These are phyloP conservation scores for Neltuma alba DNA, from an alignment of 306 rosid species.

Conservation along the genomic window DNA sequence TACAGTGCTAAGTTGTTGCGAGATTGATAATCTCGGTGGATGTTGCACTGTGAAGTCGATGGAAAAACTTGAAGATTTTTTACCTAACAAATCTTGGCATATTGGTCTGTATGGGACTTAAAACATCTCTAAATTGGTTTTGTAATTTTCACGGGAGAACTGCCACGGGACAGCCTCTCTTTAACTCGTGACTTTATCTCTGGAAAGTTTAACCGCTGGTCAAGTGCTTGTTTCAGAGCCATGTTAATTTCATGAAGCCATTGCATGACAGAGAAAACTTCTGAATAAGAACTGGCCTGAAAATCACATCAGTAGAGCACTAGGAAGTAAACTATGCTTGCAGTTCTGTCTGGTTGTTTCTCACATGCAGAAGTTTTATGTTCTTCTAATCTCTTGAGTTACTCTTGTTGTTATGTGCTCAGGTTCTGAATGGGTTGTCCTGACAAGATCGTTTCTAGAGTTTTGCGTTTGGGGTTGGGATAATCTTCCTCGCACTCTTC, in stretches of 20 bases:
- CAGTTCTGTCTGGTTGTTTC: neutral
- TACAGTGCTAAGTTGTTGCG: neutral
- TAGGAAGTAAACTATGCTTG: neutral
- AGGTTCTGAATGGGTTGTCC: slow-evolving; percentile 82
- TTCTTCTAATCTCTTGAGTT: neutral
- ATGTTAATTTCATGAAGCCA: neutral
- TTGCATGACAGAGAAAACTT: slow-evolving; percentile 9
- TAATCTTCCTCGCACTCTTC: slow-evolving; percentile 89
- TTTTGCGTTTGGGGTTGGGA: slow-evolving; percentile 92
- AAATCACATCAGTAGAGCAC: slow-evolving; percentile 5
- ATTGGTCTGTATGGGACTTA: neutral
- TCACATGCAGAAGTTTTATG: slow-evolving; percentile 6
- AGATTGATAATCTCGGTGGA: slow-evolving; percentile 21
- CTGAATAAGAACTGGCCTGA: neutral
- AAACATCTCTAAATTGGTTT: slow-evolving; percentile 3
- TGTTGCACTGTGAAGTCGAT: neutral
- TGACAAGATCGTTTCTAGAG: slow-evolving; percentile 71
- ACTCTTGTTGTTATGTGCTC: slow-evolving; percentile 29
- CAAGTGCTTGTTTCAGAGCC: neutral
- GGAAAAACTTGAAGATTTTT: neutral
- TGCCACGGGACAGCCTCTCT: slow-evolving; percentile 14
- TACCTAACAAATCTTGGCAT: neutral
- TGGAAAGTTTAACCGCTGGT: neutral
- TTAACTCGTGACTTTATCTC: slow-evolving; percentile 15
- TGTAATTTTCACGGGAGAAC: slow-evolving; percentile 7